Evolutionary conservation across 1,139 yeast species (phyloP).

Genomic region (Yamadazyma diospyri): DNA sequence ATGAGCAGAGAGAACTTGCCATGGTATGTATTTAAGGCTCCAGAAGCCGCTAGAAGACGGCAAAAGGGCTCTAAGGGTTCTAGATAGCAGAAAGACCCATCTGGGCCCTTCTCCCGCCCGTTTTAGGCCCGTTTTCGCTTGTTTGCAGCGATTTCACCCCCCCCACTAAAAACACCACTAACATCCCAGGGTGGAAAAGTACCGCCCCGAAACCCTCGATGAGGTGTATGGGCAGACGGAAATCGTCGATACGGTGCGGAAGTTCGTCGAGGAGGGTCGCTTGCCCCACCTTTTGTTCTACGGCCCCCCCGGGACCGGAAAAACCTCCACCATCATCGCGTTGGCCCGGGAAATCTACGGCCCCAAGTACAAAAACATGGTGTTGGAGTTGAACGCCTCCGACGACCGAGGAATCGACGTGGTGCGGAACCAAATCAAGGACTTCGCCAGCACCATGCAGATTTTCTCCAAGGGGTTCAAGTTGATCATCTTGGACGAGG

Average conservation of each 20-base stretch:
- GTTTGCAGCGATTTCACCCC: no score
- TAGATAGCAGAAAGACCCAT: no score
- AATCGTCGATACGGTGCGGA: constrained; percentile 75
- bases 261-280: constrained; percentile 77
- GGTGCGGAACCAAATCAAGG: constrained; percentile 79
- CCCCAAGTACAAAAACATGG: constrained; percentile 78
- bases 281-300: constrained; percentile 88
- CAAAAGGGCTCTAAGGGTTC: no score
- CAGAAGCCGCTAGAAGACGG: no score
- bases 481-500: constrained; percentile 90
- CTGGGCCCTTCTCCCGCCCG: no score
- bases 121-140: no score
- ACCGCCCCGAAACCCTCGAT: constrained; percentile 78
- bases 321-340: constrained; percentile 90
- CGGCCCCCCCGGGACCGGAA: constrained; percentile 99
- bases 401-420: constrained; percentile 88
- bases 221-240: constrained; percentile 92
- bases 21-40: no score
- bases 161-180: constrained; percentile 16
- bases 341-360: constrained; percentile 92
- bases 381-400: constrained; percentile 82
- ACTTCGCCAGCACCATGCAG: constrained; percentile 86
- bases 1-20: constrained; percentile 11
- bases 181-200: constrained; percentile 80
- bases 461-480: constrained; percentile 82